phyloP scores from a whole-genome alignment of 495 filamentous ascomycete genomes.

The Tuber aestivum region DNA sequence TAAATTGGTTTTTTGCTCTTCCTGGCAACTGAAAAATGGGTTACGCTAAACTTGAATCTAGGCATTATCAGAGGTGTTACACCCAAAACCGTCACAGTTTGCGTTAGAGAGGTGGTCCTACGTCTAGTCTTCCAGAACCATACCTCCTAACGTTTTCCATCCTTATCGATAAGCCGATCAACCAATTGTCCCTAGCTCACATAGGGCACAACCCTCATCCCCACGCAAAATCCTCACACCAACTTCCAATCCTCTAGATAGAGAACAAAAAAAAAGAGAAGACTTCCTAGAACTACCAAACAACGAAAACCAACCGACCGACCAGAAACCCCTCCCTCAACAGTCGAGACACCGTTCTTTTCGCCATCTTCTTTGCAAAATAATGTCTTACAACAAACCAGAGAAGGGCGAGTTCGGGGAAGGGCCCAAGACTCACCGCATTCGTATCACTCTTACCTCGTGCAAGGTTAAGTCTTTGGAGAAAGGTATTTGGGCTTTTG shows the following conservation, averaged over 20 bases:
- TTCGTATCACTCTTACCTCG: constrained; percentile 94
- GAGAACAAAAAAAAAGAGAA: background rate
- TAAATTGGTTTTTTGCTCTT: too few species aligned
- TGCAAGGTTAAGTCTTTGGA: constrained; percentile 89
- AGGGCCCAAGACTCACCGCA: constrained; percentile 91
- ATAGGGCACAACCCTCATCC: constrained; percentile 13
- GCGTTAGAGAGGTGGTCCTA: too few species aligned
- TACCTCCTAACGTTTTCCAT: background rate
- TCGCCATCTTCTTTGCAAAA: constrained; percentile 34
- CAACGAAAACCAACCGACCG: constrained; percentile 3
- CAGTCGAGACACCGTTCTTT: constrained; percentile 44
- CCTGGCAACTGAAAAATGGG: too few species aligned
- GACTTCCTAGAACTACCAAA: background rate
- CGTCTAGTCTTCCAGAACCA: background rate
- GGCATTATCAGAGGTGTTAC: too few species aligned
- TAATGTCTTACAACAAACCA: constrained; percentile 93
- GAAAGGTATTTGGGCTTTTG: constrained; percentile 51
- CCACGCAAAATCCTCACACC: background rate
- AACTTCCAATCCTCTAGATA: background rate
- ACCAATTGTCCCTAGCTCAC: background rate
- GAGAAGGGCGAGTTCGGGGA: constrained; percentile 87
- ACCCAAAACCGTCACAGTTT: too few species aligned
- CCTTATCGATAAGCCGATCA: background rate
- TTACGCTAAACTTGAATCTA: too few species aligned
- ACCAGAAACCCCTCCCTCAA: constrained; percentile 40